A percentile compares a stretch with the other conserved stretches of the same genome.
phyloP scores from a whole-genome alignment of 306 rosid species.

The Prunus kanzakura region DNA sequence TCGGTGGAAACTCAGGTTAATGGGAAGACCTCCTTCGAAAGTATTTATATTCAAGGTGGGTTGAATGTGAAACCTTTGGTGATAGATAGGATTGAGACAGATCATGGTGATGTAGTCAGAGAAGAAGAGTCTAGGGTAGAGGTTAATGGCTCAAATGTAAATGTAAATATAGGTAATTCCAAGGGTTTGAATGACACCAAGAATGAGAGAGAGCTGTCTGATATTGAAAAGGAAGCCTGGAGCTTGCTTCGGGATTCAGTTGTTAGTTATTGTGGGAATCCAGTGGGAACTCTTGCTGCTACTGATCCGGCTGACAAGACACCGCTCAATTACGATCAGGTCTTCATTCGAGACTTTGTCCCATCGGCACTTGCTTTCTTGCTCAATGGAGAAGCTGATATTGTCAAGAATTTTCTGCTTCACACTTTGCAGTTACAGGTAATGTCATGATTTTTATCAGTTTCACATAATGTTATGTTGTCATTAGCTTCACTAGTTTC shows the following conservation, averaged over 20 bases:
- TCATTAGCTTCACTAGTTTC: not conserved
- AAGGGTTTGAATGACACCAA: constrained; percentile 46
- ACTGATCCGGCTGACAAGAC: constrained; percentile 64
- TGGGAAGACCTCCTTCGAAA: constrained; percentile 56
- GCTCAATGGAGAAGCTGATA: constrained; percentile 79
- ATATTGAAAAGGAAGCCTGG: constrained; percentile 80
- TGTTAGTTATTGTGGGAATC: constrained; percentile 73
- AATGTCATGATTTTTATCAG: constrained; percentile 8
- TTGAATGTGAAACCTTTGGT: constrained; percentile 63
- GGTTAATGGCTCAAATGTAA: constrained; percentile 25
- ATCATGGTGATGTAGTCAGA: constrained; percentile 27
- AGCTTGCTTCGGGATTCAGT: constrained; percentile 59
- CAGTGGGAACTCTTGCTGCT: constrained; percentile 92
- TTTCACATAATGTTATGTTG: not conserved
- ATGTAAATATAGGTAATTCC: constrained; percentile 38
- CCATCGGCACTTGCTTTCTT: constrained; percentile 88
- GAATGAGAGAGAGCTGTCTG: constrained; percentile 50
- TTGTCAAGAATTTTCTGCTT: constrained; percentile 84
- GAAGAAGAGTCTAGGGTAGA: constrained; percentile 41
- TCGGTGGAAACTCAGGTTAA: constrained; percentile 60
- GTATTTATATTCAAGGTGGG: constrained; percentile 64
- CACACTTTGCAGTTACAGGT: constrained; percentile 93
- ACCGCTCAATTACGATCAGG: constrained; percentile 85
- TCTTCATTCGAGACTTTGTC: constrained; percentile 82
- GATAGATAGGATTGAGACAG: constrained; percentile 40